These are phyloP conservation scores for Hamamelis virginiana DNA, from an alignment of 164 flowering plant species.

Conservation along the genomic window DNA sequence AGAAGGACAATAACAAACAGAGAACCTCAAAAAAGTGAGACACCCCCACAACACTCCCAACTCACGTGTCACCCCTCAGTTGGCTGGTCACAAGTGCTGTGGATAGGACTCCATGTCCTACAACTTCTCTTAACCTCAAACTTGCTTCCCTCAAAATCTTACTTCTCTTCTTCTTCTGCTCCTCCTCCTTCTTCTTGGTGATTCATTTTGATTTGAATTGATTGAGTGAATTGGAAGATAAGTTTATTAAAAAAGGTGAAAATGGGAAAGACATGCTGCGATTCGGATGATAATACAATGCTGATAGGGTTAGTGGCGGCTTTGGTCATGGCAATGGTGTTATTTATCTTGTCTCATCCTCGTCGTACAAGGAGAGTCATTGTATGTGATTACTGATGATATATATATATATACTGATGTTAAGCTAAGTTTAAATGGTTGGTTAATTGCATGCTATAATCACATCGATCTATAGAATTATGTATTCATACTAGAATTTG, in stretches of 20 bases:
- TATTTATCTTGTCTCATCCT: conserved; percentile 33
- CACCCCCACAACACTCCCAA: too few relatives aligned
- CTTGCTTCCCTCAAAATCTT: too few relatives aligned
- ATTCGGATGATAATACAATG: conserved; percentile 3
- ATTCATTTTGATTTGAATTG: too few relatives aligned
- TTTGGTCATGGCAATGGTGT: conserved; percentile 34
- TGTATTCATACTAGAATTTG: background rate
- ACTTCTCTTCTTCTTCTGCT: too few relatives aligned
- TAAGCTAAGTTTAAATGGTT: background rate
- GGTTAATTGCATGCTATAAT: background rate
- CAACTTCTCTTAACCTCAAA: too few relatives aligned
- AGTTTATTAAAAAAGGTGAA: background rate
- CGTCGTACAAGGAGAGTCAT: conserved; percentile 26
- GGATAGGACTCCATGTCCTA: too few relatives aligned
- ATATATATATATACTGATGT: background rate
- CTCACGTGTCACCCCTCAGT: too few relatives aligned
- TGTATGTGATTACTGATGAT: conserved; percentile 29
- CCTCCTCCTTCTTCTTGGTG: too few relatives aligned
- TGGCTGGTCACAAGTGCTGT: too few relatives aligned
- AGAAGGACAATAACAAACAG: too few relatives aligned
- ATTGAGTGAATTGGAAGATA: too few relatives aligned
- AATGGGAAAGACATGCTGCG: conserved; percentile 34
- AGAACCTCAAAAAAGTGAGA: too few relatives aligned
- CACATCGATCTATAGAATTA: background rate
- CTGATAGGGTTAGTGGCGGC: conserved; percentile 31